Evolutionary conservation across 257 asterid species (phyloP).

Genomic region (Solanum raphanifolium): DNA sequence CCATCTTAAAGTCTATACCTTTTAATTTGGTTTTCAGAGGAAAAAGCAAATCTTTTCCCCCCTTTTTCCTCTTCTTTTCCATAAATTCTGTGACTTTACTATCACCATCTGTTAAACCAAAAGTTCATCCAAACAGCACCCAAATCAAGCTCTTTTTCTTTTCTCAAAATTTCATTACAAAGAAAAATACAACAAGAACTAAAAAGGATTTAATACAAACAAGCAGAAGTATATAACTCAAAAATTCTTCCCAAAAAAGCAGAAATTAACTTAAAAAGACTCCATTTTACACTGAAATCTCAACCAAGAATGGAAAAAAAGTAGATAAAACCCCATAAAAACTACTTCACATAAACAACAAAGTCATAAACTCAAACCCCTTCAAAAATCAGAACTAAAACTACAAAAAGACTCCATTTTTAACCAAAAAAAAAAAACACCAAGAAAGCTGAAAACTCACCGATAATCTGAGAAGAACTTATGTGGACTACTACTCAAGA

Average conservation of each 20-base stretch:
- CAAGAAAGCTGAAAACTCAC: conserved; percentile 13
- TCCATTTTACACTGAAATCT: not conserved
- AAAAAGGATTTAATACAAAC: not conserved
- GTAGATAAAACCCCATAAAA: not conserved
- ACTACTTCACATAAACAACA: not conserved
- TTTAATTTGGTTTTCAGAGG: not conserved
- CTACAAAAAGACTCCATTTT: not conserved
- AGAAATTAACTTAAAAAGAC: not conserved
- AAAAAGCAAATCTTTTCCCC: not conserved
- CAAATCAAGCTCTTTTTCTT: not conserved
- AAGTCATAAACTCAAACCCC: not conserved
- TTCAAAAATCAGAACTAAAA: not conserved
- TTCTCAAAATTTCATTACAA: not conserved
- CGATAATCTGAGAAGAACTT: conserved; percentile 1
- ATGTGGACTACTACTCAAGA: conserved; percentile 7
- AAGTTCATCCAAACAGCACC: not conserved
- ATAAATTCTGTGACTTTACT: not conserved
- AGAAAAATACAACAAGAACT: not conserved
- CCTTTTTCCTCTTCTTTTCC: not conserved
- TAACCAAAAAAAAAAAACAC: not conserved
- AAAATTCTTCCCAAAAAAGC: not conserved
- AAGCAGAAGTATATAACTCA: not conserved
- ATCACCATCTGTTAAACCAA: not conserved
- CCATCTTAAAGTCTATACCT: not conserved
- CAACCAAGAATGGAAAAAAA: not conserved